Percentiles rank a stretch among this genome's conserved stretches.
Conservation (phyloP, 148 eudicot species). For the Agrostemma githago region DNA sequence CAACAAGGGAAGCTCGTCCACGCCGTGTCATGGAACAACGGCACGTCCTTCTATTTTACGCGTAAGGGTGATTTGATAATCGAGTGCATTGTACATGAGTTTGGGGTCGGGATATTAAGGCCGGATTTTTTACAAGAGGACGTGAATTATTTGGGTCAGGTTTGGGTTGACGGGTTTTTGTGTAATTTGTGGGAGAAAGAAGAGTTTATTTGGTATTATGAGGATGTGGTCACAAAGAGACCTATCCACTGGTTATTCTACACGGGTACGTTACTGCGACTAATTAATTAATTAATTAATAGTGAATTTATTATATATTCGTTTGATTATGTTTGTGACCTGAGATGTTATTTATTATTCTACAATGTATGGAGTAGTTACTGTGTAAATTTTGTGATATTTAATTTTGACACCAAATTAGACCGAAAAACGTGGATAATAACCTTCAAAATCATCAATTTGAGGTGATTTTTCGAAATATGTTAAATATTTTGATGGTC, state of each 20-base stretch:
- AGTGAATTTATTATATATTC: too few species aligned
- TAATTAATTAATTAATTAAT: too few species aligned
- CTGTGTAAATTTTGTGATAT: too few species aligned
- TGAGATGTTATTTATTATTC: too few species aligned
- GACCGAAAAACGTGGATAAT: too few species aligned
- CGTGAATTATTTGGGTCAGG: slow-evolving; percentile 34
- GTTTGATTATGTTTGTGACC: too few species aligned
- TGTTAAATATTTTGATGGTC: too few species aligned
- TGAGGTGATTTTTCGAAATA: too few species aligned
- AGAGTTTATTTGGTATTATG: slow-evolving; percentile 58
- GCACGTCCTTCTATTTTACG: slow-evolving; percentile 45
- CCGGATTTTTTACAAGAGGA: slow-evolving; percentile 50
- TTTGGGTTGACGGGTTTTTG: slow-evolving; percentile 32
- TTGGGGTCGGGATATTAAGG: slow-evolving; percentile 43
- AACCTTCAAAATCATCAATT: too few species aligned
- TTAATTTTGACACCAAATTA: too few species aligned
- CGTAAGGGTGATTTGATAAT: slow-evolving; percentile 6
- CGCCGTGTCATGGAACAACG: slow-evolving; percentile 61
- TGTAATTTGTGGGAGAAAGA: slow-evolving; percentile 61
- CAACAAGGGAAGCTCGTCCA: slow-evolving; percentile 40
- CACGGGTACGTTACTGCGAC: slow-evolving; percentile 29
- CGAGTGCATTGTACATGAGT: slow-evolving; percentile 25
- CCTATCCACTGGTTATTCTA: slow-evolving; percentile 61
- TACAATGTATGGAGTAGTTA: too few species aligned
- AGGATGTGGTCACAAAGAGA: slow-evolving; percentile 50